Base-by-base conservation (phyloP, 768 basidiomycete genomes). In the Cubamyces lactineus region DNA sequence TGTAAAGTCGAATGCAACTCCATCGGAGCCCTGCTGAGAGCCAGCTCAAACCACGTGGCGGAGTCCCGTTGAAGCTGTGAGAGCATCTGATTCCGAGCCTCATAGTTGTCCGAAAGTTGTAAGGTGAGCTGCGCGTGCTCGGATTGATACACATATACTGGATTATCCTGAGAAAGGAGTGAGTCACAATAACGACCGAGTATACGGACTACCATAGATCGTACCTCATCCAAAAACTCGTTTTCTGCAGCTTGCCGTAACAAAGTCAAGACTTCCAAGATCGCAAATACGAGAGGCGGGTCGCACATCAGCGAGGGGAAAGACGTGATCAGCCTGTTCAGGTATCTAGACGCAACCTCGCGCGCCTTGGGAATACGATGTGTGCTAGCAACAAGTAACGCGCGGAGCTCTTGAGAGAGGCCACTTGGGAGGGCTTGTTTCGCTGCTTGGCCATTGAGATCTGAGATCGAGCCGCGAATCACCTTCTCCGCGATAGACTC, bases 271-370 rank as follows among this genome's bases (percentile, higher is more conserved):
- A 93, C 88, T 70, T 99, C 96, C 41, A 98, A 80, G 50, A 98
- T 89, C 41, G 92, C 86, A 66, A 89, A 94, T 6, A 98, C 91
- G 13, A 98, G 82, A 11, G 87, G 81, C 3, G 88, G 84, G 69
- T 96, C 90, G 74, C 96, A 98, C 85, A 97, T 91, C 52, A 99
- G 78, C 15, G 95, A 94, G 1, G 97, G 95, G 75, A 98, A 98
- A 1, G 91, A 92, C 8, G 87, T 89, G 65, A 98, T 88, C 42
- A 98, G 78, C 41, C 87, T 84, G 74, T 94, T 86, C 26, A 98
- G 81, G 71, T 91, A 97, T 74, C 85, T 88, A 43, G 87, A 82
- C 1, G 96, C 92, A 30, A 94, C 80, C 38, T 91, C 89, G 38
- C 96, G 82, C 53, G 89, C 91, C 71, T 91, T 92, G 34, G 84